Evolutionary conservation across 305 asterid species (phyloP).

Genomic region (Ajuga reptans): DNA sequence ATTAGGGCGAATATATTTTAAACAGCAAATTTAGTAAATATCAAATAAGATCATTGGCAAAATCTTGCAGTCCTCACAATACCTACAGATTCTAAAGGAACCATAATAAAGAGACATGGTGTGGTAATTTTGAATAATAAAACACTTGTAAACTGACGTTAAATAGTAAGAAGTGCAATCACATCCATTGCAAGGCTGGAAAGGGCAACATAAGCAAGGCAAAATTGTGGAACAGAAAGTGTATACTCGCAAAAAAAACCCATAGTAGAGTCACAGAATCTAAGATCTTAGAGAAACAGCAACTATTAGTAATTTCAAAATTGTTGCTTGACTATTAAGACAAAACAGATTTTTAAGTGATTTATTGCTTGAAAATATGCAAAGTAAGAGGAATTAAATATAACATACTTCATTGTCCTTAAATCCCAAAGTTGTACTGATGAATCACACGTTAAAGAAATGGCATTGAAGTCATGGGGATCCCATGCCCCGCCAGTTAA

Average conservation of each 20-base stretch:
- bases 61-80: slow-evolving; percentile 11
- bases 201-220: background rate
- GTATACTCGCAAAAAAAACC: background rate
- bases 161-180: slow-evolving; percentile 2
- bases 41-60: background rate
- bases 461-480: slow-evolving; percentile 69
- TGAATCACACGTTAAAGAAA: slow-evolving; percentile 73
- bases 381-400: slow-evolving; percentile 24
- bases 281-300: background rate
- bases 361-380: slow-evolving; percentile 9
- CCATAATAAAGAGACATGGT: background rate
- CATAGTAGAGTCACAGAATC: background rate
- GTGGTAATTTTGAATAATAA: background rate
- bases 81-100: slow-evolving; percentile 11
- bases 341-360: background rate
- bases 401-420: slow-evolving; percentile 84
- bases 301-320: background rate
- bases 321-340: slow-evolving; percentile 5
- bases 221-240: background rate
- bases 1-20: background rate
- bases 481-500: slow-evolving; percentile 97
- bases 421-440: slow-evolving; percentile 95
- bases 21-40: background rate
- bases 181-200: background rate
- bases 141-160: background rate